Evolutionary conservation across 768 basidiomycete genomes (phyloP), one percentile per base, ranked within the genome.

Genomic region (Tulasnella sp.): DNA sequence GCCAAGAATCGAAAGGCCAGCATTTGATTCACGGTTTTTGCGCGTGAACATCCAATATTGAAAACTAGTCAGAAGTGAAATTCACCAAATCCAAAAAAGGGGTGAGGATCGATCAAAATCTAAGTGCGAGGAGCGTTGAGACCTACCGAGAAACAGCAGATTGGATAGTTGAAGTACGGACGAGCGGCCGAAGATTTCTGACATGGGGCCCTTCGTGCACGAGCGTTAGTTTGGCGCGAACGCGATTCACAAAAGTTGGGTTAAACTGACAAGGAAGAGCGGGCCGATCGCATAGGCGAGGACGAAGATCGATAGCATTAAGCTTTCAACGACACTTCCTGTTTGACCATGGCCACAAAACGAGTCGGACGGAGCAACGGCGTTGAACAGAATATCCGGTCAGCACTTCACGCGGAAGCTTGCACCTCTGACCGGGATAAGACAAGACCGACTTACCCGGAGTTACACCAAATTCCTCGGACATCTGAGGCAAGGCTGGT

Each of bases 181-280:
- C 0, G 90, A 88, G 27, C 93, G 89, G 2, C 93, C 93, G 80
- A 87, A 94, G 14, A 94, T 87, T 83, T 95, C 94, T 81, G 90
- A 91, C 34, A 94, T 82, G 0, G 93, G 94, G 0, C 91, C 92
- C 78, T 79, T 39, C n/a, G n/a, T 62, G 38, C 81, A 38, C 52
- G 81, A 44, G 38, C 39, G 34, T 24, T 34, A 74, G 34, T 21
- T n/a, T 46, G 62, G 81, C n/a, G 19, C 81, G 75, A 1, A 40
- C 39, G 39, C 21, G 73, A 40, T 74, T n/a, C 2, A 21, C 5
- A 27, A 73, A 3, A n/a, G 52, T 21, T 0, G 19, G 12, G 31
- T 27, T 24, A 39, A 19, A 5, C 38, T 24, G 16, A 40, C 36
- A 1, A 77, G 74, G 36, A 52, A 36, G 5, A 68, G 58, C 19